These are phyloP conservation scores for Colletotrichum neosansevieriae DNA, from an alignment of 2,329 filamentous ascomycete genomes.

Conservation along the genomic window DNA sequence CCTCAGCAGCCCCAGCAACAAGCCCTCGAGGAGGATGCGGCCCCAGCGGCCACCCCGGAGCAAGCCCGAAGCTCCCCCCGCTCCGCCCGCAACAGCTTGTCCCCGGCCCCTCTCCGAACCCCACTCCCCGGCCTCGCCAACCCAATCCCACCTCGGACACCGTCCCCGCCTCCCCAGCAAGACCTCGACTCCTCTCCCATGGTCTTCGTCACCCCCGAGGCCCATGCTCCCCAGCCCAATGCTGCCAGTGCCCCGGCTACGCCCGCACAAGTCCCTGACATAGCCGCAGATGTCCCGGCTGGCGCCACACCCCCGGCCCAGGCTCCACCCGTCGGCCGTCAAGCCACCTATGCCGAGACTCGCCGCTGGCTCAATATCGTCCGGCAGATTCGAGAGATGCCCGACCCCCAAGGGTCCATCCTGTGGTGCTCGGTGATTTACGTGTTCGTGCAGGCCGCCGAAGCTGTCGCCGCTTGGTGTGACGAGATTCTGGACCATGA, in stretches of 20 bases:
- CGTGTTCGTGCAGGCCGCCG: not conserved
- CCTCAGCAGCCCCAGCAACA: not conserved
- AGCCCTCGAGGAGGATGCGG: not conserved
- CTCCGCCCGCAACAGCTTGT: not conserved
- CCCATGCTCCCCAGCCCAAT: not conserved
- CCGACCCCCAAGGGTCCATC: not conserved
- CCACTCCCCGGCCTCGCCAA: not conserved
- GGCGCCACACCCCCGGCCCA: not conserved
- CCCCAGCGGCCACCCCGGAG: not conserved
- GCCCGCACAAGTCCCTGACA: not conserved
- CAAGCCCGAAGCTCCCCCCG: not conserved
- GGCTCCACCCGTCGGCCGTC: not conserved
- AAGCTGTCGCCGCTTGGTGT: not conserved
- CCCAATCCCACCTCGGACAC: not conserved
- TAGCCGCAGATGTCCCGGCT: not conserved
- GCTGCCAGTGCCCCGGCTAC: not conserved
- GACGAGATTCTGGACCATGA: not conserved
- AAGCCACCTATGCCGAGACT: not conserved
- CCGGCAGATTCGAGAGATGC: not conserved
- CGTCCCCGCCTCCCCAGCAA: not conserved
- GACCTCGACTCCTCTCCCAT: not conserved
- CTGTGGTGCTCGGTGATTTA: conserved; percentile 2
- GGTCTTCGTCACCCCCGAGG: conserved; percentile 1
- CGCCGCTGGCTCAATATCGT: conserved; percentile 1
- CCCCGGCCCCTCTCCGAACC: not conserved